Evolutionary conservation across 208 protist genomes (phyloP).

Genomic region (Wallacemonas rigidus): DNA sequence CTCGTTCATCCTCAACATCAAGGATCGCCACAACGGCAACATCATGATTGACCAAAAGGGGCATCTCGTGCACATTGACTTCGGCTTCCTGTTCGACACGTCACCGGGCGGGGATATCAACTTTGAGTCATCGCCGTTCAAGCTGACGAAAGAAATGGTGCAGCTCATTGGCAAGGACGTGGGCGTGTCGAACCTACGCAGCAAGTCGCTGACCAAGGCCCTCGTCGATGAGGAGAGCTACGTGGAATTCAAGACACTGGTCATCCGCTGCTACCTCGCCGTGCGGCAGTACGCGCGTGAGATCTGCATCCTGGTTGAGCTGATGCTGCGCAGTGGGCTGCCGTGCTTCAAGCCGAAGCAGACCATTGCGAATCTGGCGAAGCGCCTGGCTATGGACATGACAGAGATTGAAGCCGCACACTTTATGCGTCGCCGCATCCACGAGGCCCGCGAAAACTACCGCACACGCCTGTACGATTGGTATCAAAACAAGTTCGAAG

Average conservation of each 20-base stretch:
- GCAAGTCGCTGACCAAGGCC: conserved; percentile 54
- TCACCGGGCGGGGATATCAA: conserved; percentile 95
- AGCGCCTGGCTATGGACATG: conserved; percentile 72
- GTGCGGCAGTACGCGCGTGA: conserved; percentile 79
- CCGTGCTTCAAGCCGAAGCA: conserved; percentile 88
- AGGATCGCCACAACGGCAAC: conserved; percentile 96
- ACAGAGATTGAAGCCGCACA: conserved; percentile 77
- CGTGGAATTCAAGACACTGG: conserved; percentile 76
- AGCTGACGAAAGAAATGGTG: conserved; percentile 91
- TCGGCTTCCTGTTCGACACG: conserved; percentile 96
- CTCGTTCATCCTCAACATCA: conserved; percentile 95
- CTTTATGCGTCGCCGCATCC: conserved; percentile 81
- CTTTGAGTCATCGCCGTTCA: conserved; percentile 94
- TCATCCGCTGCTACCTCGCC: conserved; percentile 84
- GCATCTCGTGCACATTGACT: conserved; percentile 97
- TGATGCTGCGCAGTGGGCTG: conserved; percentile 86
- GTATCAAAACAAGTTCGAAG: conserved; percentile 82
- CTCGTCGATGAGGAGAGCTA: conserved; percentile 87
- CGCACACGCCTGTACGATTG: conserved; percentile 83
- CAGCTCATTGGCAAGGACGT: conserved; percentile 91
- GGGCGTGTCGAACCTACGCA: conserved; percentile 57
- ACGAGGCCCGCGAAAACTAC: conserved; percentile 78
- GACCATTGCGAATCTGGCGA: conserved; percentile 74
- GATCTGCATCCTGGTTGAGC: conserved; percentile 82
- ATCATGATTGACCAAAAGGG: conserved; percentile 93